Conservation (phyloP, 2,329 filamentous ascomycete species). For the Lasiodiplodia citricola region DNA sequence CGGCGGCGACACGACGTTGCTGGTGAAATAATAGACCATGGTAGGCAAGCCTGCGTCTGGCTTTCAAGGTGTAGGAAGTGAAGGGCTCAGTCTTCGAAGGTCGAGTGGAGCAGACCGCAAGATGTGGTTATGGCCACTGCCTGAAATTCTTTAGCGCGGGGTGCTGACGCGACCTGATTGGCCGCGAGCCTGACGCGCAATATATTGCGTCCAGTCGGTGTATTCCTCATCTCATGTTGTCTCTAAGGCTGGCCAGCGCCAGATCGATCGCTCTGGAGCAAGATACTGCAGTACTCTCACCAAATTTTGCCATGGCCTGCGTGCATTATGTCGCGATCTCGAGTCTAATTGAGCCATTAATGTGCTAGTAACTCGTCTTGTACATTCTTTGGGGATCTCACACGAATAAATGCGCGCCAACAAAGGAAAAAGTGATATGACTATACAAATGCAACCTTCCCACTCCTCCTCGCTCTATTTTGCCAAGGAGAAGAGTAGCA, state of each 20-base stretch:
- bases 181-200: neutral
- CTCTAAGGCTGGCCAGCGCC: neutral
- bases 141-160: slow-evolving; percentile 20
- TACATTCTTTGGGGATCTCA: slow-evolving; percentile 23
- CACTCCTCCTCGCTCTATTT: slow-evolving; percentile 11
- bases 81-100: neutral
- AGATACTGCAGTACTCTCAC: neutral
- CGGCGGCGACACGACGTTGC: slow-evolving; percentile 77
- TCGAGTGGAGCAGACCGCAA: slow-evolving; percentile 11
- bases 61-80: neutral
- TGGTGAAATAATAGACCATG: slow-evolving; percentile 98
- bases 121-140: slow-evolving; percentile 16
- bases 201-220: neutral
- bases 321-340: neutral
- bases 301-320: neutral
- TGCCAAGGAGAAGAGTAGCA: slow-evolving; percentile 25
- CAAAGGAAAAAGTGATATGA: slow-evolving; percentile 25
- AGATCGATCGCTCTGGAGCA: neutral
- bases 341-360: slow-evolving; percentile 10
- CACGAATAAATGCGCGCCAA: slow-evolving; percentile 15
- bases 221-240: neutral
- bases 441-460: slow-evolving; percentile 23
- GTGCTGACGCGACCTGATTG: slow-evolving; percentile 16
- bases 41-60: neutral
- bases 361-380: slow-evolving; percentile 7